A percentile compares a stretch with the other conserved stretches of the same genome.
Conservation (phyloP, 805 yeast genomes). For the Pichia membranifaciens region DNA sequence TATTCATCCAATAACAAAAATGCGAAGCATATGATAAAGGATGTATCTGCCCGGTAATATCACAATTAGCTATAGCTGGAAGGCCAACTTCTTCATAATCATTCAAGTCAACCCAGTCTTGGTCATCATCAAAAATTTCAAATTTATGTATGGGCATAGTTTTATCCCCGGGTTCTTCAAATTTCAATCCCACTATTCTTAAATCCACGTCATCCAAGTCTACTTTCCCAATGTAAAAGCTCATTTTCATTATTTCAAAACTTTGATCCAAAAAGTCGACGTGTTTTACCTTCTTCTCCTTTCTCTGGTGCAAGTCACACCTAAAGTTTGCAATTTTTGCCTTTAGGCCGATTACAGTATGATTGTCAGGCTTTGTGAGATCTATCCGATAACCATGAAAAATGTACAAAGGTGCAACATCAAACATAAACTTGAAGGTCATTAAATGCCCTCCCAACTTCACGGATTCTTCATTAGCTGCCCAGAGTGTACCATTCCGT, state of each 20-base stretch:
- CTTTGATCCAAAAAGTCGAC: slow-evolving; percentile 45
- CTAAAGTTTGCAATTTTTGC: slow-evolving; percentile 48
- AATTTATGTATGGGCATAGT: slow-evolving; percentile 9
- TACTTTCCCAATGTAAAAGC: slow-evolving; percentile 57
- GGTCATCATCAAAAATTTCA: slow-evolving; percentile 47
- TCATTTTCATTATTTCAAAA: slow-evolving; percentile 49
- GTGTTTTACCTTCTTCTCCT: slow-evolving; percentile 40
- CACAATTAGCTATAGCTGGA: slow-evolving; percentile 32
- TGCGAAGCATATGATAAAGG: slow-evolving; percentile 68
- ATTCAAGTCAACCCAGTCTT: slow-evolving; percentile 53
- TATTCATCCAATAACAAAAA: slow-evolving; percentile 62
- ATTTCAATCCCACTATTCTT: slow-evolving; percentile 46
- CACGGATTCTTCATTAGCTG: slow-evolving; percentile 44
- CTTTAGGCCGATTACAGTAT: slow-evolving; percentile 59
- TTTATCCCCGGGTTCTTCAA: slow-evolving; percentile 20
- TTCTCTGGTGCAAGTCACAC: slow-evolving; percentile 60
- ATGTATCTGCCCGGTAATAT: slow-evolving; percentile 40
- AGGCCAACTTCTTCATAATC: slow-evolving; percentile 57
- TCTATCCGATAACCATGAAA: slow-evolving; percentile 61
- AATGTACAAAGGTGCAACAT: slow-evolving; percentile 62
- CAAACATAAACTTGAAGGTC: slow-evolving; percentile 72
- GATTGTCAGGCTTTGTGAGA: slow-evolving; percentile 34
- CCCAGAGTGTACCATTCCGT: slow-evolving; percentile 66
- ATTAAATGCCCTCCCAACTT: slow-evolving; percentile 71
- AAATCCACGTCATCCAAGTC: slow-evolving; percentile 52